These are phyloP conservation scores for Lippia alba DNA, from an alignment of 305 asterid genomes.

Conservation along the genomic window DNA sequence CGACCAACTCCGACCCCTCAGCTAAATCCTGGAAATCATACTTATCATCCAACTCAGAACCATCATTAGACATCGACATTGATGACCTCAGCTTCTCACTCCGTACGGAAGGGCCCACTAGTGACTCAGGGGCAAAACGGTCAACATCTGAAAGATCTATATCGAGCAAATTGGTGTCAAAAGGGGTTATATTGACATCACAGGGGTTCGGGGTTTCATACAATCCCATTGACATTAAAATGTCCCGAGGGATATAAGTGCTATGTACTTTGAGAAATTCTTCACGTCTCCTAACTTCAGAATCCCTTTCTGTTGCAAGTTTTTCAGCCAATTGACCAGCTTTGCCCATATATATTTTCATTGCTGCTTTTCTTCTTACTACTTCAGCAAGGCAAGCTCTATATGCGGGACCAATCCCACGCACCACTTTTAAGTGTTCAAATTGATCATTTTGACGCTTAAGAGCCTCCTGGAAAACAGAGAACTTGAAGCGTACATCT, in stretches of 20 bases:
- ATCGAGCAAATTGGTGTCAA: conserved; percentile 79
- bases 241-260: conserved; percentile 78
- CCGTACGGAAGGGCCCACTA: conserved; percentile 56
- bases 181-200: conserved; percentile 86
- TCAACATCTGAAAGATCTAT: conserved; percentile 82
- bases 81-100: conserved; percentile 55
- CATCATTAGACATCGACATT: conserved; percentile 61
- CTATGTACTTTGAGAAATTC: conserved; percentile 76
- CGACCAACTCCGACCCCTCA: conserved; percentile 77
- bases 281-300: conserved; percentile 87
- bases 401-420: conserved; percentile 89
- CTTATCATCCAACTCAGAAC: conserved; percentile 56
- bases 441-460: conserved; percentile 86
- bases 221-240: conserved; percentile 87
- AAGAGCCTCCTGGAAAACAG: conserved; percentile 91
- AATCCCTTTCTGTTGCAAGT: conserved; percentile 84
- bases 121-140: conserved; percentile 87
- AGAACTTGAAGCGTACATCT: conserved; percentile 79
- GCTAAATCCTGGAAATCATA: conserved; percentile 50
- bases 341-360: conserved; percentile 96
- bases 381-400: conserved; percentile 97
- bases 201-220: conserved; percentile 82
- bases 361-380: conserved; percentile 85
- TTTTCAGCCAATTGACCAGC: conserved; percentile 97
- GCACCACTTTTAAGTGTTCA: conserved; percentile 84